A percentile compares a stretch with the other conserved stretches of the same genome.
Evolutionary conservation across 306 rosid genomes (phyloP).

Genomic region (Citrullus colocynthis): DNA sequence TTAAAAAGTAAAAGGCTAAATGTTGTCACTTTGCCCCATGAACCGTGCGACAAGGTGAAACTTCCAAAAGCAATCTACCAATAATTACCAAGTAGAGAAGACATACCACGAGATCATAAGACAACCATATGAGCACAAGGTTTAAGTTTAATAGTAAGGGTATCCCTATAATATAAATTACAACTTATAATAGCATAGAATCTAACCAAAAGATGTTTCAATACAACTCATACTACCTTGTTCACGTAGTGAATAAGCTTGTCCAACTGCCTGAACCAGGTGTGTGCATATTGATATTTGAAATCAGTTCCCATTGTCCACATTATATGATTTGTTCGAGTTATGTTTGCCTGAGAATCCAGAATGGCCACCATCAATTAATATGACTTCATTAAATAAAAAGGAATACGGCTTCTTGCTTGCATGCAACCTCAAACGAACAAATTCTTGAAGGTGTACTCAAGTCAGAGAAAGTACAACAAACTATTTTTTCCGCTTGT

Average conservation of each 20-base stretch:
- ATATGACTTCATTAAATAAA: constrained; percentile 9
- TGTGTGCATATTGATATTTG: constrained; percentile 76
- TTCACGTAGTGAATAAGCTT: constrained; percentile 91
- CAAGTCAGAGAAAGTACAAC: background rate
- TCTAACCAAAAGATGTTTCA: background rate
- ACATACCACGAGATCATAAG: background rate
- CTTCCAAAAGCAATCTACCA: background rate
- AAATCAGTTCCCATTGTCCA: constrained; percentile 99
- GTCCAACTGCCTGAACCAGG: constrained; percentile 90
- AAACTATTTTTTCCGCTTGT: background rate
- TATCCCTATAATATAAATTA: background rate
- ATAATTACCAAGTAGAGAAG: background rate
- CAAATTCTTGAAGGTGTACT: background rate
- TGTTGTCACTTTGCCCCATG: background rate
- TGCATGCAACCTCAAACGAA: background rate
- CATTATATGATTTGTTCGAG: constrained; percentile 91
- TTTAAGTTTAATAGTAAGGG: background rate
- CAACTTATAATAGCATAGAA: background rate
- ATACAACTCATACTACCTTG: constrained; percentile 24
- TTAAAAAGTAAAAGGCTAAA: background rate
- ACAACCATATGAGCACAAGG: background rate
- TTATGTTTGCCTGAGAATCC: constrained; percentile 75
- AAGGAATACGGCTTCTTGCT: background rate
- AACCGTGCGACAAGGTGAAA: background rate
- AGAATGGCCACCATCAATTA: constrained; percentile 15